Evolutionary conservation across 306 rosid genomes (phyloP), one percentile per base, ranked within the genome.

Genomic region (Acacia acuminata): DNA sequence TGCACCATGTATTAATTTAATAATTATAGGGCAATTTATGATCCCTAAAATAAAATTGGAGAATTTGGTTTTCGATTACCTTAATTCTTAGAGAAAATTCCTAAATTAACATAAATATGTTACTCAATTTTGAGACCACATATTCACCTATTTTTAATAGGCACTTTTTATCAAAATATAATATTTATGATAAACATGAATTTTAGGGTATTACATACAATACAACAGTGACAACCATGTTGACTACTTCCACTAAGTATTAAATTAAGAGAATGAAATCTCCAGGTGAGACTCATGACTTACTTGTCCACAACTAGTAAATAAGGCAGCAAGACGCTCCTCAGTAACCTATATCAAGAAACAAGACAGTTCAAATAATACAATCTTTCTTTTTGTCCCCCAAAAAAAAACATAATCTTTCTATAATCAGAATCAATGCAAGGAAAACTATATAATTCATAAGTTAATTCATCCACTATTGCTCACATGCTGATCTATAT

Each of bases 261-360:
- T 12, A 4, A 51, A 77, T 19, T 20, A 0, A 58, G 24, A 13
- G 42, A 71, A 69, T 48, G 34, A 30, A 71, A 20, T 48, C 19
- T 55, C 36, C 34, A 19, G n/a, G 74, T 25, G 71, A 73, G 66
- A 50, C 63, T 44, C 43, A 55, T 58, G 13, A 85, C 93, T 89
- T 88, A 93, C 97, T 69, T 89, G 91, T 78, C 94, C 94, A 80
- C 94, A 93, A 68, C 32, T 82, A 81, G 89, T 89, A 87, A 93
- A 93, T 76, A 93, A 77, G 72, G 93, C 94, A 79, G 97, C 97
- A 80, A n/a, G n/a, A n/a, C 88, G 85, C 89, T 93, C 97, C 90
- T 93, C 95, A 20, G 95, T 89, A 73, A 93, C n/a, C 97, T 93
- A 76, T 34, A 71, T 64, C 22, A 82, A 72, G 78, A 77, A 76